Evolutionary conservation across 1,284 basidiomycete genomes (phyloP), one percentile per base, ranked within the genome.

Genomic region (Cryptococcus sp.): DNA sequence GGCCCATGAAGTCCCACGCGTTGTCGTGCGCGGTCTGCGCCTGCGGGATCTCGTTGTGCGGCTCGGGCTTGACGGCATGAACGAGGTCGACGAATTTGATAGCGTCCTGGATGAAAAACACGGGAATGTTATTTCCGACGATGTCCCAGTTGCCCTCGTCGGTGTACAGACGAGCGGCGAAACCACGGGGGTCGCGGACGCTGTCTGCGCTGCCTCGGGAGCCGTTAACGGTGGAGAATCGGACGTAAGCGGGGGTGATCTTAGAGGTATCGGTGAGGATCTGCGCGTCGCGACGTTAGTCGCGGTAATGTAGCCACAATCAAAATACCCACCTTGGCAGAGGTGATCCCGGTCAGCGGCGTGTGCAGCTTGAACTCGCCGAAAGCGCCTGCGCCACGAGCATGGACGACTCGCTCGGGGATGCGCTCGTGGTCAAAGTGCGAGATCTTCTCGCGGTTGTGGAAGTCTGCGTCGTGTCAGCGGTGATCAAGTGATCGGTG

Each of bases 351-450:
- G 19, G 65, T 70, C 45, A 83, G 77, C 54, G 84, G 77, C 61
- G 88, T 84, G 71, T 85, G 86, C 1, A 88, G 84, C 73, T 84
- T 86, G 82, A 93, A 93, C 70, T 86, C 83, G 1, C 90, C 90
- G 73, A 91, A 89, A 6, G 88, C 90, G 57, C 84, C 90, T 22
- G 86, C 78, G n/a, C 89, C 90, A 45, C 89, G 85, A 53, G 89
- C 88, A 69, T 91, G 89, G 13, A 85, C 84, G 3, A 74, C 77
- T 45, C 84, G 87, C 80, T 88, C 89, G n/a, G 89, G 90, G 57
- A 92, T 91, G 42, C 89, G 87, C 73, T 91, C 90, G 68, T 90
- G 89, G 73, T 90, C 88, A 69, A 91, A 91, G 31, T 87, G 83
- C 54, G 85, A 84, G 38, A 90, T 84, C 77, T 90, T 74, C 62